Evolutionary conservation across 345 rosid species (phyloP).

Genomic region (Dimocarpus longan): DNA sequence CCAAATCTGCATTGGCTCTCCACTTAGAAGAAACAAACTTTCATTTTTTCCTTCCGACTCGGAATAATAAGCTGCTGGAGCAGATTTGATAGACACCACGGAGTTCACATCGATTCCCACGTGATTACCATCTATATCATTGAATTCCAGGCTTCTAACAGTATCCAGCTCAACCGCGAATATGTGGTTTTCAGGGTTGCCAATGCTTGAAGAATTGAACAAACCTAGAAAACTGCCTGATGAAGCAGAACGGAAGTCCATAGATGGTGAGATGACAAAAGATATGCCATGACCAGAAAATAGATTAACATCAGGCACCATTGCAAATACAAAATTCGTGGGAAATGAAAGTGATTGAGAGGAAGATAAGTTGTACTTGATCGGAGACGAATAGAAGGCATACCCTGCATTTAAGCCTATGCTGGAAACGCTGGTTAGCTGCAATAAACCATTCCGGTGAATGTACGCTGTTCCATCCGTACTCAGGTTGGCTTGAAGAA

Average conservation of each 20-base stretch:
- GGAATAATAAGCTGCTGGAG: constrained; percentile 45
- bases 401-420: background rate
- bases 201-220: constrained; percentile 43
- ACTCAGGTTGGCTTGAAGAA: background rate
- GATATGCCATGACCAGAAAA: constrained; percentile 21
- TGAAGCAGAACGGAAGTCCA: background rate
- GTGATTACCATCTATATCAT: constrained; percentile 52
- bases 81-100: constrained; percentile 34
- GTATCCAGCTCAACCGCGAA: constrained; percentile 59
- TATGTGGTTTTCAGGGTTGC: constrained; percentile 42
- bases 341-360: background rate
- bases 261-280: constrained; percentile 10
- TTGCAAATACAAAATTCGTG: constrained; percentile 42
- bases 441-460: too few species aligned
- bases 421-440: background rate
- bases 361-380: constrained; percentile 4
- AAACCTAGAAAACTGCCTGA: constrained; percentile 21
- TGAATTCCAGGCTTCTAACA: constrained; percentile 36
- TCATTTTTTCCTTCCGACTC: constrained; percentile 40
- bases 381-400: constrained; percentile 2
- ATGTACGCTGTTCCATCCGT: too few species aligned
- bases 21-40: constrained; percentile 36
- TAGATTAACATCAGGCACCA: background rate
- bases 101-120: constrained; percentile 60
- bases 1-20: constrained; percentile 53